Conservation (phyloP, 2,329 filamentous ascomycete genomes). For the Aspergillus quadrilineatus region DNA sequence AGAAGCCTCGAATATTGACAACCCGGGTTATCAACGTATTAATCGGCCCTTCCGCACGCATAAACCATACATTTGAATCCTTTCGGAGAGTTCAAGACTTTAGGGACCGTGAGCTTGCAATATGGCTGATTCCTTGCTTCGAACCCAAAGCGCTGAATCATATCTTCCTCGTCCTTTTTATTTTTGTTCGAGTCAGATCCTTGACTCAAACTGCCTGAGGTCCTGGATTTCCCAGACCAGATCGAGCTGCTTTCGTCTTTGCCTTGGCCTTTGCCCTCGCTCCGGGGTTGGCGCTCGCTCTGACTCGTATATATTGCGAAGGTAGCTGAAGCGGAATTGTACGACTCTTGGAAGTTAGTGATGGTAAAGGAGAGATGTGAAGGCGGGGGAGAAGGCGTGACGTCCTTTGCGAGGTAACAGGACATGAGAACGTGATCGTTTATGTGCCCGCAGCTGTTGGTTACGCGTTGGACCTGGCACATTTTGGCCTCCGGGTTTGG, state of each 20-base stretch:
- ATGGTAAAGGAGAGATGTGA: background rate
- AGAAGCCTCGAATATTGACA: background rate
- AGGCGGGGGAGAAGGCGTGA: background rate
- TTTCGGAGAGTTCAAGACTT: constrained; percentile 4
- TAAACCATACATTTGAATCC: constrained; percentile 24
- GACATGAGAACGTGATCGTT: constrained; percentile 24
- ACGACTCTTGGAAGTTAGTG: background rate
- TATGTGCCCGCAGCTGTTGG: constrained; percentile 24
- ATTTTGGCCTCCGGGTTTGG: constrained; percentile 13
- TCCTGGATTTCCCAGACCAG: background rate
- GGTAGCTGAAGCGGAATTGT: background rate
- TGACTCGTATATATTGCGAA: background rate
- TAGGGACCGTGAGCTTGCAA: constrained; percentile 13
- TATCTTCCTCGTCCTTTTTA: background rate
- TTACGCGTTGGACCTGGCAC: constrained; percentile 24
- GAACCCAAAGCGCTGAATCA: constrained; percentile 12
- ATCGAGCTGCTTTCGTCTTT: background rate
- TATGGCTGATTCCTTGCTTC: constrained; percentile 21
- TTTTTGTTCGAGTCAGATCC: background rate
- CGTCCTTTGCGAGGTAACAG: constrained; percentile 19
- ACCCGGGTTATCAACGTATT: background rate
- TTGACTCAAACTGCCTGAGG: background rate
- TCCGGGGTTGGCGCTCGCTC: background rate
- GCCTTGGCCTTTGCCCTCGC: background rate
- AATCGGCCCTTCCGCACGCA: constrained; percentile 18